These are phyloP conservation scores for Penicillium sp. DNA, from an alignment of 2,329 filamentous ascomycete genomes.

Conservation along the genomic window DNA sequence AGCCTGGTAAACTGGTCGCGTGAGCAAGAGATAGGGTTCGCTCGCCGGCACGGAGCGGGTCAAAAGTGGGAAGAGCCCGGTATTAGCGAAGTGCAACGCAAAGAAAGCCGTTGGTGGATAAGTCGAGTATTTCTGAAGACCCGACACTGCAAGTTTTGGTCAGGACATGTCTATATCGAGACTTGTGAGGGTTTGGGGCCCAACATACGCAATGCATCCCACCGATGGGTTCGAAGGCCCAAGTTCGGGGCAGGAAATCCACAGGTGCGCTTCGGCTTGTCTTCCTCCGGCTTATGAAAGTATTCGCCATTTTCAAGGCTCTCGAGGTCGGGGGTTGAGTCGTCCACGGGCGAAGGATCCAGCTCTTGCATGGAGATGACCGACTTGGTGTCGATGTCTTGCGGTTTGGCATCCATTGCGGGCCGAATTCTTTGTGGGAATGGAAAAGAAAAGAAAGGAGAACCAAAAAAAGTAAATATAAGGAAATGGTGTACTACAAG, in stretches of 20 bases:
- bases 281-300: conserved; percentile 26
- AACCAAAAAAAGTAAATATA: not conserved
- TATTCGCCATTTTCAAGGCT: conserved; percentile 51
- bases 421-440: conserved; percentile 14
- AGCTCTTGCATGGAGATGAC: conserved; percentile 67
- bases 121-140: conserved; percentile 81
- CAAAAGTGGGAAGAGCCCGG: conserved; percentile 70
- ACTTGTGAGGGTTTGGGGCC: not conserved
- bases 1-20: conserved; percentile 87
- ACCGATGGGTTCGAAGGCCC: conserved; percentile 63
- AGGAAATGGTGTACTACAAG: conserved; percentile 10
- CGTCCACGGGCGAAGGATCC: conserved; percentile 74
- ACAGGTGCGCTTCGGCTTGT: conserved; percentile 10
- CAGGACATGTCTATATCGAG: conserved; percentile 1
- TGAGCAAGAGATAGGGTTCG: conserved; percentile 83
- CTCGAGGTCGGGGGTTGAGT: conserved; percentile 45
- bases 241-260: conserved; percentile 24
- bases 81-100: conserved; percentile 72
- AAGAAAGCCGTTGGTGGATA: conserved; percentile 77
- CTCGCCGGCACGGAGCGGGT: conserved; percentile 67
- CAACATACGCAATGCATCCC: conserved; percentile 68
- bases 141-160: conserved; percentile 52
- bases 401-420: conserved; percentile 17
- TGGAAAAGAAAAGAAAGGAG: conserved; percentile 1
- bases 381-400: conserved; percentile 41